These are phyloP conservation scores for Halophytophthora polymorphica DNA, from an alignment of 352 stramenopile genomes.

Conservation along the genomic window DNA sequence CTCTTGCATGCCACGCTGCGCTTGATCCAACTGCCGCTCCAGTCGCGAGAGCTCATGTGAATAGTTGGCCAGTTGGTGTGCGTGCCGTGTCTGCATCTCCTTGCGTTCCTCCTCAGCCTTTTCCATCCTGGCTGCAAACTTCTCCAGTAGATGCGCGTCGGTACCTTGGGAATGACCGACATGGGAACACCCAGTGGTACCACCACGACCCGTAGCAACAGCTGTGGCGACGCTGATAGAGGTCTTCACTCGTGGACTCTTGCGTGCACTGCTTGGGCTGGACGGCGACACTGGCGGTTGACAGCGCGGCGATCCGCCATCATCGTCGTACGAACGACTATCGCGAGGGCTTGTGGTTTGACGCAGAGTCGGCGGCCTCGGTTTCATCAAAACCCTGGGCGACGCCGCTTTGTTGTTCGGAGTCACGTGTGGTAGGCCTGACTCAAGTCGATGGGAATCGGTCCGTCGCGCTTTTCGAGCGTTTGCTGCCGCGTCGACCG, in stretches of 20 bases:
- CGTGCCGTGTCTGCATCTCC: constrained; percentile 37
- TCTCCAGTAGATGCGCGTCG: constrained; percentile 19
- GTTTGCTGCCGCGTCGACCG: neutral
- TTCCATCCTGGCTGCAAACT: constrained; percentile 29
- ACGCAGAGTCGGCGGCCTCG: constrained; percentile 9
- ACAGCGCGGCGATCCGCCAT: neutral
- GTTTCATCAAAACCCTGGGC: neutral
- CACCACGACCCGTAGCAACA: neutral
- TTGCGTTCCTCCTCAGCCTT: constrained; percentile 54
- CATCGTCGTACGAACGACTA: constrained; percentile 4
- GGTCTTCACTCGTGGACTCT: constrained; percentile 9
- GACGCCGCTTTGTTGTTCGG: neutral
- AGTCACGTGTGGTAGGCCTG: constrained; percentile 7
- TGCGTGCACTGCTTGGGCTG: constrained; percentile 1
- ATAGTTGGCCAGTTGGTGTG: constrained; percentile 65
- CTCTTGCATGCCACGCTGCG: constrained; percentile 39
- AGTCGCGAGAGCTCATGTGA: constrained; percentile 65
- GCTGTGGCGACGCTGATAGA: neutral
- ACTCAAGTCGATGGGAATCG: constrained; percentile 1
- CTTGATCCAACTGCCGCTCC: constrained; percentile 60
- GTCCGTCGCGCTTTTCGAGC: neutral
- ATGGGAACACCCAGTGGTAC: constrained; percentile 2
- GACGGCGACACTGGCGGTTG: constrained; percentile 8
- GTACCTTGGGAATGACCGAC: constrained; percentile 6
- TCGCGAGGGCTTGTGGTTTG: constrained; percentile 2